Conservation (phyloP, 805 yeast species). For the Saturnispora hagleri region DNA sequence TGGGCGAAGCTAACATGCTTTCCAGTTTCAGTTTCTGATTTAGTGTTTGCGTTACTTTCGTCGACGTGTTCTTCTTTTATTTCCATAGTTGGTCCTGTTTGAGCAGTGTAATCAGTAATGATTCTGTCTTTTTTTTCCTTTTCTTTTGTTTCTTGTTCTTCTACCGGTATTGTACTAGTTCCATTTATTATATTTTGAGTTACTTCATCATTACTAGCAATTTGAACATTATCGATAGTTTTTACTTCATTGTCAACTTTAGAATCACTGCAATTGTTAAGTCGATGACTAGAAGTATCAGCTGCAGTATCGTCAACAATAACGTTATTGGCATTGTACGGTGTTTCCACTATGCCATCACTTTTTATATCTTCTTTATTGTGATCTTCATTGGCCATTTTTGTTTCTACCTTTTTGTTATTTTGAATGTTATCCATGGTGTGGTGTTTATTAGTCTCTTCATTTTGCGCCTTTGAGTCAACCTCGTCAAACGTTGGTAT, state of each 20-base stretch:
- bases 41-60: not conserved
- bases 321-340: too few relatives aligned
- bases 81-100: not conserved
- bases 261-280: too few relatives aligned
- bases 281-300: not conserved
- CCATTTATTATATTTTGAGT: too few relatives aligned
- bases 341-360: not conserved
- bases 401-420: not conserved
- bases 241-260: not conserved
- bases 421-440: too few relatives aligned
- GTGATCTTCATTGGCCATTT: not conserved
- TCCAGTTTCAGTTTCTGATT: constrained; percentile 1
- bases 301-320: not conserved
- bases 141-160: not conserved
- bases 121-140: not conserved
- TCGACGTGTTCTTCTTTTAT: not conserved
- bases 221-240: not conserved
- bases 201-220: not conserved
- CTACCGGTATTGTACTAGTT: not conserved
- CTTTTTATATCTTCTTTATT: not conserved
- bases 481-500: not conserved
- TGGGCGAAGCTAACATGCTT: constrained; percentile 5
- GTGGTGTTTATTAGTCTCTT: not conserved
- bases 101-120: too few relatives aligned
- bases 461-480: not conserved